Evolutionary conservation across 306 rosid species (phyloP).

Genomic region (Glycine latifolia): DNA sequence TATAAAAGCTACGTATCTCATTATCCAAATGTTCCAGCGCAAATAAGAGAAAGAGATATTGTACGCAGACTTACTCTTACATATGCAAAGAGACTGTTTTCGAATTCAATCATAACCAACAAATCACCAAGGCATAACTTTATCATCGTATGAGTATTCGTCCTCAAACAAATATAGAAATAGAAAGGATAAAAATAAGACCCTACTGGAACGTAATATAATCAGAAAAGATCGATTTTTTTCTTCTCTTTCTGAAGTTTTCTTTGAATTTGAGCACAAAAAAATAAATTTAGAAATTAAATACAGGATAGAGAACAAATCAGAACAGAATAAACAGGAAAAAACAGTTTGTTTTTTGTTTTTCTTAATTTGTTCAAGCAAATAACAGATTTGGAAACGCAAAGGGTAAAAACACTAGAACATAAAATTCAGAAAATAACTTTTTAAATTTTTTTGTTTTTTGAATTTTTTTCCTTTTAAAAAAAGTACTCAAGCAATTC

Average conservation of each 20-base stretch:
- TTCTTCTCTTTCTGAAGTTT: background rate
- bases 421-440: background rate
- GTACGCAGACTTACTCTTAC: no score
- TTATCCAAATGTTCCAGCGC: no score
- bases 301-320: background rate
- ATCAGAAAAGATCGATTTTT: background rate
- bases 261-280: background rate
- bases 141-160: no score
- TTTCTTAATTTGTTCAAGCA: background rate
- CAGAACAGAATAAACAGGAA: background rate
- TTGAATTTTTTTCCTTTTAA: no score
- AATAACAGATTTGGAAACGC: background rate
- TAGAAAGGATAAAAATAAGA: background rate
- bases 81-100: no score
- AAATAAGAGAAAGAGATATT: no score
- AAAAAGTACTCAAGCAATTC: no score
- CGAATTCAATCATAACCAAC: no score
- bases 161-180: slow-evolving; percentile 6
- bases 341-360: background rate
- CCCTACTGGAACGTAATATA: background rate
- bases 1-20: no score
- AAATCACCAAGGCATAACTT: no score
- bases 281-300: background rate
- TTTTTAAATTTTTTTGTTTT: background rate
- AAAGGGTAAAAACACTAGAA: background rate